A percentile compares a stretch with the other conserved stretches of the same genome.
Evolutionary conservation across 2,329 filamentous ascomycete genomes (phyloP).

Genomic region (Colletotrichum sp.): DNA sequence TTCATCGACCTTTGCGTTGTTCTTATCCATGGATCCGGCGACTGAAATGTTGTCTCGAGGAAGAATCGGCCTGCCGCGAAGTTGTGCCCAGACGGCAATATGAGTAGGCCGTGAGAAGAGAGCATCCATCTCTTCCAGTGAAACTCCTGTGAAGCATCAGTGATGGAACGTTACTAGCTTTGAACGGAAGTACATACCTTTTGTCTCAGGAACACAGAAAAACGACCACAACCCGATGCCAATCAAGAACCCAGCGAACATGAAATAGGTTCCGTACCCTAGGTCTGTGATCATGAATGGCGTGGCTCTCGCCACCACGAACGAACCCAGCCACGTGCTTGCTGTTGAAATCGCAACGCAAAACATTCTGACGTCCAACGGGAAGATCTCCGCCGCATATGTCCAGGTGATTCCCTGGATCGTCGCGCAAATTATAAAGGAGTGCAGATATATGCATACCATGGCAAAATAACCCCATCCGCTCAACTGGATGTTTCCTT

Average conservation of each 20-base stretch:
- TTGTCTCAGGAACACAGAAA: conserved; percentile 58
- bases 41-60: neutral
- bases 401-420: conserved; percentile 49
- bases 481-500: conserved; percentile 46
- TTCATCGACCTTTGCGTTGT: neutral
- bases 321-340: conserved; percentile 42
- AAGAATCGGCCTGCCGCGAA: conserved; percentile 10
- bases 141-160: conserved; percentile 31
- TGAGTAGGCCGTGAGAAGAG: conserved; percentile 32
- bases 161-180: neutral
- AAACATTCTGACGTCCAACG: conserved; percentile 37
- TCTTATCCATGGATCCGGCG: neutral
- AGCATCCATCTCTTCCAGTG: conserved; percentile 52
- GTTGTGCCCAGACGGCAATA: conserved; percentile 32
- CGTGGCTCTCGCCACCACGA: conserved; percentile 41
- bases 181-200: conserved; percentile 31
- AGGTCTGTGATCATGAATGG: conserved; percentile 45
- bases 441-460: conserved; percentile 43
- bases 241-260: conserved; percentile 53
- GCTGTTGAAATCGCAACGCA: conserved; percentile 37
- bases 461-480: conserved; percentile 49
- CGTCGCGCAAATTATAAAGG: conserved; percentile 38
- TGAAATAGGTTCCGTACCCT: conserved; percentile 56
- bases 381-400: conserved; percentile 54
- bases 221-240: conserved; percentile 49